These are phyloP conservation scores for Botryobasidium botryosum DNA, from an alignment of 768 basidiomycete genomes.

Conservation along the genomic window DNA sequence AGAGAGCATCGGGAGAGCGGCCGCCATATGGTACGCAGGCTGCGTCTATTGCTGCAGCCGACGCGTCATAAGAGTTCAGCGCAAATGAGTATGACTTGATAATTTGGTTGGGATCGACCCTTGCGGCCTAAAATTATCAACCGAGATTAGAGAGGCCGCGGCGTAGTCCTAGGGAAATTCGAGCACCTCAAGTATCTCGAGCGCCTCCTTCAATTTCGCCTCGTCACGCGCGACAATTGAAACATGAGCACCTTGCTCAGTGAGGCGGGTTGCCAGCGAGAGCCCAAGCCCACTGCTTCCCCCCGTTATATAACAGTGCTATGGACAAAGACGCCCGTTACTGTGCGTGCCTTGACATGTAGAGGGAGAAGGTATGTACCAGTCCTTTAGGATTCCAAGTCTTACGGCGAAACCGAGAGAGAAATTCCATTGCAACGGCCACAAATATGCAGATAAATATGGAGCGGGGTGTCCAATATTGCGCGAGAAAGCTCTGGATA, in stretches of 20 bases:
- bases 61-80: slow-evolving; percentile 33
- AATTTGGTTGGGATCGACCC: slow-evolving; percentile 26
- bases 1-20: slow-evolving; percentile 53
- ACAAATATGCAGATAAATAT: too few species aligned
- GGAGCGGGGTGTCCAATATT: too few species aligned
- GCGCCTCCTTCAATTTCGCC: slow-evolving; percentile 40
- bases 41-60: slow-evolving; percentile 43
- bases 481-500: too few species aligned
- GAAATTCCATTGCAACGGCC: too few species aligned
- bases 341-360: too few species aligned
- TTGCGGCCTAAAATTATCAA: background rate
- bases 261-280: slow-evolving; percentile 48
- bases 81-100: slow-evolving; percentile 52
- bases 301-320: slow-evolving; percentile 82
- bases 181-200: slow-evolving; percentile 47
- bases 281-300: slow-evolving; percentile 71
- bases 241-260: slow-evolving; percentile 56
- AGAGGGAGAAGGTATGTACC: too few species aligned
- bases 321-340: background rate
- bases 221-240: slow-evolving; percentile 72
- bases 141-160: too few species aligned
- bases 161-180: too few species aligned
- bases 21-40: slow-evolving; percentile 39
- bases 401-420: too few species aligned
- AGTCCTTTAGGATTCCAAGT: too few species aligned